Evolutionary conservation across 169 alveolate genomes (phyloP).

Genomic region (Babesia sp.): DNA sequence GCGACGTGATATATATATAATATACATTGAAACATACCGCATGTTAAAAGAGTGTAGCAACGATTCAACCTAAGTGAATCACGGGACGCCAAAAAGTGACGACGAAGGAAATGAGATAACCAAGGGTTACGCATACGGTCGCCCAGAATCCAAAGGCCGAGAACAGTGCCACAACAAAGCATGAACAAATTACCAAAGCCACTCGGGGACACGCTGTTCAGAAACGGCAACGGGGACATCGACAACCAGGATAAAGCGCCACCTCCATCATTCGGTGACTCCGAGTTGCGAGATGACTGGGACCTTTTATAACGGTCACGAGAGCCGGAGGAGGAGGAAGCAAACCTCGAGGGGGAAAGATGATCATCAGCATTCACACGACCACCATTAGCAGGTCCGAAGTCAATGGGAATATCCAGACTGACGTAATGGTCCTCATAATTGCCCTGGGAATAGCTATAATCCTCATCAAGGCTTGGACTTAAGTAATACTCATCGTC

Average conservation of each 20-base stretch:
- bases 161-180: constrained; percentile 63
- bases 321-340: neutral
- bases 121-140: constrained; percentile 52
- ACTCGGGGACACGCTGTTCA: constrained; percentile 23
- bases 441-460: neutral
- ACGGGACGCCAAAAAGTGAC: constrained; percentile 72
- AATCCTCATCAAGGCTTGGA: neutral
- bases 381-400: neutral
- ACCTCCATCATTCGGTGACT: neutral
- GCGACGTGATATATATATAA: neutral
- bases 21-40: constrained; percentile 53
- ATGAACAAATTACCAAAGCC: constrained; percentile 60
- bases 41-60: constrained; percentile 73
- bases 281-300: neutral
- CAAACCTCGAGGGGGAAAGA: neutral
- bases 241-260: constrained; percentile 5
- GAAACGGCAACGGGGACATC: constrained; percentile 10
- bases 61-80: constrained; percentile 58
- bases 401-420: constrained; percentile 26
- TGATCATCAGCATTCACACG: too few species aligned
- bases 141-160: constrained; percentile 68
- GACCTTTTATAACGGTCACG: neutral
- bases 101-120: constrained; percentile 67
- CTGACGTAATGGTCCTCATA: constrained; percentile 10
- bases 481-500: neutral